phyloP scores from a whole-genome alignment of 441 rosid species.

The Iberis amara region DNA sequence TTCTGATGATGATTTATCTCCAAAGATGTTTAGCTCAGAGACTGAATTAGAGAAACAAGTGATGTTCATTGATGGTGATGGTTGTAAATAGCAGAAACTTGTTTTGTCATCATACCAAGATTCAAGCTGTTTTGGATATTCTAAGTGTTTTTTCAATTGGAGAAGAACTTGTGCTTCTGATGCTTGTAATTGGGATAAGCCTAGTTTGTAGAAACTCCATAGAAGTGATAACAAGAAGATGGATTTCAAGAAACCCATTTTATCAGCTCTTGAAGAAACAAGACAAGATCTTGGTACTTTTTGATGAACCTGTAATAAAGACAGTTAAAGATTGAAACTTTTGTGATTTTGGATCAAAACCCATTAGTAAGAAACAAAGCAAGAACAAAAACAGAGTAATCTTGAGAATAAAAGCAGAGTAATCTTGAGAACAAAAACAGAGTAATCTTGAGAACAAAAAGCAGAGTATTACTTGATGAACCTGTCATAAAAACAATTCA shows the following conservation, averaged over 20 bases:
- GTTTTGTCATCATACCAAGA: slow-evolving; percentile 53
- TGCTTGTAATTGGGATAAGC: slow-evolving; percentile 59
- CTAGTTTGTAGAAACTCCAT: slow-evolving; percentile 45
- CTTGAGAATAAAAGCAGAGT: slow-evolving; percentile 2
- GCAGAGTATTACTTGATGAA: slow-evolving; percentile 22
- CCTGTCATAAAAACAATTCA: no score
- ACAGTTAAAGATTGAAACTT: slow-evolving; percentile 11
- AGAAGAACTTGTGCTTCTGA: slow-evolving; percentile 76
- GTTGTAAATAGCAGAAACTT: slow-evolving; percentile 53
- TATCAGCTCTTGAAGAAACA: neutral
- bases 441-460: slow-evolving; percentile 18
- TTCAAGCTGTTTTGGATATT: slow-evolving; percentile 60
- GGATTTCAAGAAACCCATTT: slow-evolving; percentile 42
- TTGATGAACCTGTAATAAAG: slow-evolving; percentile 21
- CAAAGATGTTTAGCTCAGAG: slow-evolving; percentile 49
- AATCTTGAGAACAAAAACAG: slow-evolving; percentile 16
- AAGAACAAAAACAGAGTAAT: slow-evolving; percentile 15
- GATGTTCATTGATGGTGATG: slow-evolving; percentile 47
- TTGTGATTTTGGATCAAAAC: neutral
- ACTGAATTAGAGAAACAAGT: slow-evolving; percentile 54
- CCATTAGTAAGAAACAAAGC: neutral
- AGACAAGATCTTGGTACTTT: slow-evolving; percentile 18
- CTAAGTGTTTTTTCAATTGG: slow-evolving; percentile 68
- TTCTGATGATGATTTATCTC: slow-evolving; percentile 38
- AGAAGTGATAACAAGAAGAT: slow-evolving; percentile 36